Percentiles rank a stretch among this genome's conserved stretches.
Evolutionary conservation across 1,284 basidiomycete genomes (phyloP).

Genomic region (Psilocybe mexicana): DNA sequence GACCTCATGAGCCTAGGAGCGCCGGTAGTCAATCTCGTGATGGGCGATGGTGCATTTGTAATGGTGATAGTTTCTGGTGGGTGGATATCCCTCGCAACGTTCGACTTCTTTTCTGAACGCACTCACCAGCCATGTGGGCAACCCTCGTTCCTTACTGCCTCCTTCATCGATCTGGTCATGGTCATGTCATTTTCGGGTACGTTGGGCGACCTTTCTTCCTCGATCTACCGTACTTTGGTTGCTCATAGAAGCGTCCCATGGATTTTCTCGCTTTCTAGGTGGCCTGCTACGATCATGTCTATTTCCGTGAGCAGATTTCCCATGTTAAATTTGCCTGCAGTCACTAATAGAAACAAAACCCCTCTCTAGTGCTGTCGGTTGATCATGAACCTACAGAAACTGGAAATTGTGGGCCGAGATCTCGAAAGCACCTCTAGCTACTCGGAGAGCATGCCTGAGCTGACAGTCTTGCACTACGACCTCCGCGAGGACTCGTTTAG

Average conservation of each 20-base stretch:
- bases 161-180: slow-evolving; percentile 1
- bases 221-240: background rate
- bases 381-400: slow-evolving; percentile 15
- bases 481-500: background rate
- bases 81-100: background rate
- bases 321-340: background rate
- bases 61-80: slow-evolving; percentile 6
- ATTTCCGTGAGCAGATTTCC: slow-evolving; percentile 8
- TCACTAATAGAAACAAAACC: background rate
- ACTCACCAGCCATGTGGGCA: slow-evolving; percentile 2
- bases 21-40: slow-evolving; percentile 8
- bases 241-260: background rate
- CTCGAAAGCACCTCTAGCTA: background rate
- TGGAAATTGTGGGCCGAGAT: slow-evolving; percentile 10
- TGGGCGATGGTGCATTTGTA: slow-evolving; percentile 9
- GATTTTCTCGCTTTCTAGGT: background rate
- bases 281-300: slow-evolving; percentile 6
- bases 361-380: slow-evolving; percentile 13
- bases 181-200: slow-evolving; percentile 13
- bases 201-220: background rate
- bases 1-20: slow-evolving; percentile 1
- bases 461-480: background rate
- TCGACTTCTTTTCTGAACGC: background rate
- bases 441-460: background rate
- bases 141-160: slow-evolving; percentile 5